phyloP scores from a whole-genome alignment of 2,329 filamentous ascomycete genomes.

The Pseudocercospora cruenta region DNA sequence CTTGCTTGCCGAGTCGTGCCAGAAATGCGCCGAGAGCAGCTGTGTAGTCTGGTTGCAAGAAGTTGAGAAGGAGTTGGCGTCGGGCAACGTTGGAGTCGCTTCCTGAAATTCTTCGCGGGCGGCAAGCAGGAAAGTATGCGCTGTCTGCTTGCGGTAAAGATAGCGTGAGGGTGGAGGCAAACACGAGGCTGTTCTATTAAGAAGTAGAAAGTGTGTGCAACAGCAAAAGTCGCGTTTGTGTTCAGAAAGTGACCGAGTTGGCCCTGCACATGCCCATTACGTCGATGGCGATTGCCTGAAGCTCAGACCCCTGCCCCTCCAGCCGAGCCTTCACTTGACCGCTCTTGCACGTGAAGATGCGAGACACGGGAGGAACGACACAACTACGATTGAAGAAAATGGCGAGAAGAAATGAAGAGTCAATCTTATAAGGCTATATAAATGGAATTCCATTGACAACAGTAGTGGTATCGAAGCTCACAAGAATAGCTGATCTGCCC shows the following conservation, averaged over 20 bases:
- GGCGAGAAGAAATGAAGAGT: neutral
- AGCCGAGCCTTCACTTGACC: neutral
- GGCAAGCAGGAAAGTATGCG: neutral
- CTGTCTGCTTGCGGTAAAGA: neutral
- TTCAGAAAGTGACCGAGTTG: neutral
- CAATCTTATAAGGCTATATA: neutral
- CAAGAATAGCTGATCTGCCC: neutral
- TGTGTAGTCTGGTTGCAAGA: neutral
- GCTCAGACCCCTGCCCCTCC: neutral
- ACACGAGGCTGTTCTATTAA: neutral
- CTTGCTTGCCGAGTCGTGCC: neutral
- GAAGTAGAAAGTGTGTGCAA: neutral
- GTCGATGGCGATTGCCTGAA: neutral
- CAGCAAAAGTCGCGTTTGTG: neutral
- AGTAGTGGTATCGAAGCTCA: constrained; percentile 6
- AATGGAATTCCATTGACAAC: constrained; percentile 1
- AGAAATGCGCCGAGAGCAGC: neutral
- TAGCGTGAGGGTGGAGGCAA: neutral
- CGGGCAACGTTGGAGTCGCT: neutral
- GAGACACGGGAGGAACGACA: neutral
- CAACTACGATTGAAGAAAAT: neutral
- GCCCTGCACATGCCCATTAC: constrained; percentile 1
- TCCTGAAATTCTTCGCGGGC: neutral
- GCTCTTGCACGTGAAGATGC: neutral
- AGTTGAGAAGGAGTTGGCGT: neutral